Conservation (phyloP, 768 basidiomycete species). For the Tremella yokohamensis region DNA sequence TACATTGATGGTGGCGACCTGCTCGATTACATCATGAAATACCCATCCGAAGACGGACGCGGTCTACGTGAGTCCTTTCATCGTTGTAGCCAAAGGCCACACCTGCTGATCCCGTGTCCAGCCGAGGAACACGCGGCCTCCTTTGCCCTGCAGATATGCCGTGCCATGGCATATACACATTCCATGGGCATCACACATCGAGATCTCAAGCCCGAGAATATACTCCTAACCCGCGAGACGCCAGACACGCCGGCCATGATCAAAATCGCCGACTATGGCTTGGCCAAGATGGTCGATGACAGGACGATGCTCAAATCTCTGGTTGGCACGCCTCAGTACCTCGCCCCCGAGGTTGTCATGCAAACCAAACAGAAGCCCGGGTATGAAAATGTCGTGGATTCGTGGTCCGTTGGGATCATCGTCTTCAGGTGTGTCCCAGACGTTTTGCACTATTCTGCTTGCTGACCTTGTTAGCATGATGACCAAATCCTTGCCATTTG, state of each 20-base stretch:
- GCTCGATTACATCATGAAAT: constrained; percentile 64
- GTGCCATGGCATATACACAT: constrained; percentile 55
- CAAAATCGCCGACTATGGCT: constrained; percentile 93
- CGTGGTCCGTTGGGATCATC: constrained; percentile 94
- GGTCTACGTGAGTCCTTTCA: constrained; percentile 60
- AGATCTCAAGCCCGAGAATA: constrained; percentile 89
- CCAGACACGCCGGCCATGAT: constrained; percentile 60
- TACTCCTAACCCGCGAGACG: constrained; percentile 67
- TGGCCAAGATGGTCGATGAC: constrained; percentile 67
- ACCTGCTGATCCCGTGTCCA: constrained; percentile 45
- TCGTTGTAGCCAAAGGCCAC: neutral
- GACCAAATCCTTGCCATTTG: constrained; percentile 72
- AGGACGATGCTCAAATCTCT: constrained; percentile 63
- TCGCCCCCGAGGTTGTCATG: constrained; percentile 83
- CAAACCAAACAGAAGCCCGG: constrained; percentile 58
- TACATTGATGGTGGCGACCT: constrained; percentile 84
- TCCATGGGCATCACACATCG: constrained; percentile 73
- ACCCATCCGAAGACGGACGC: constrained; percentile 16
- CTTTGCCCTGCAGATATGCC: constrained; percentile 77
- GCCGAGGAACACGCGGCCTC: constrained; percentile 58
- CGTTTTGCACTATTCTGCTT: neutral
- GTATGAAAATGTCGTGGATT: constrained; percentile 85
- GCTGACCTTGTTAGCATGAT: constrained; percentile 57
- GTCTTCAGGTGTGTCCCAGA: constrained; percentile 69
- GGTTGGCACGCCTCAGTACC: constrained; percentile 93